Conservation (phyloP, 495 filamentous ascomycete species). For the Penicillium tannophilum region DNA sequence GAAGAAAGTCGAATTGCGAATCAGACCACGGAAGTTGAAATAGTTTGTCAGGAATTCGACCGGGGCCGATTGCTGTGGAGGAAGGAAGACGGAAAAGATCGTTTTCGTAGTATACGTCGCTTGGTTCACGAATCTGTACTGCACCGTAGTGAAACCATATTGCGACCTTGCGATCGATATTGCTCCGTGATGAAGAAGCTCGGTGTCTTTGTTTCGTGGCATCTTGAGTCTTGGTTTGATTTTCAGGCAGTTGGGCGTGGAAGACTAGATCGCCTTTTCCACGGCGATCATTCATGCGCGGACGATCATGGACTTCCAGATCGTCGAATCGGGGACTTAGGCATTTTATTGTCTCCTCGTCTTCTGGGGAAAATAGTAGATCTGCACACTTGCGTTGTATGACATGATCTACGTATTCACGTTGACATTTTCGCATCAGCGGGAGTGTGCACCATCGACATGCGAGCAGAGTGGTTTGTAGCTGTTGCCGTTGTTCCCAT, state of each 20-base stretch:
- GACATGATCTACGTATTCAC: constrained; percentile 39
- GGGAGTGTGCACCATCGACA: constrained; percentile 51
- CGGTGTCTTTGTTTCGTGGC: neutral
- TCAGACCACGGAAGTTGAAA: constrained; percentile 47
- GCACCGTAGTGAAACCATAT: constrained; percentile 44
- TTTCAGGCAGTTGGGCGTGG: constrained; percentile 13
- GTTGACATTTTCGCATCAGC: constrained; percentile 43
- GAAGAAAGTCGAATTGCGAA: constrained; percentile 44
- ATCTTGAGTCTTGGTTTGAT: neutral
- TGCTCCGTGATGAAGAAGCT: constrained; percentile 2
- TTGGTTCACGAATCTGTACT: constrained; percentile 33
- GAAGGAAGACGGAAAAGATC: constrained; percentile 41
- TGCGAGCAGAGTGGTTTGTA: constrained; percentile 39
- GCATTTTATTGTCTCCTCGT: constrained; percentile 19
- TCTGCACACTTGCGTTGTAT: constrained; percentile 30
- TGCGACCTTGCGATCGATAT: constrained; percentile 29
- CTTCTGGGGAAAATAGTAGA: constrained; percentile 28
- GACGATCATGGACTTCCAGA: constrained; percentile 20
- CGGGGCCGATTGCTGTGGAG: constrained; percentile 15
- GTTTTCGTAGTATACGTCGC: constrained; percentile 25
- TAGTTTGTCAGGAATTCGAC: constrained; percentile 45
- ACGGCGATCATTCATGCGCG: constrained; percentile 18
- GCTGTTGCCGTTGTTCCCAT: constrained; percentile 22
- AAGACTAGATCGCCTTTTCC: constrained; percentile 39
- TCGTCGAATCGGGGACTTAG: constrained; percentile 27